Conservation (phyloP, 2,329 filamentous ascomycete genomes). For the Ceratocystis albifundus region DNA sequence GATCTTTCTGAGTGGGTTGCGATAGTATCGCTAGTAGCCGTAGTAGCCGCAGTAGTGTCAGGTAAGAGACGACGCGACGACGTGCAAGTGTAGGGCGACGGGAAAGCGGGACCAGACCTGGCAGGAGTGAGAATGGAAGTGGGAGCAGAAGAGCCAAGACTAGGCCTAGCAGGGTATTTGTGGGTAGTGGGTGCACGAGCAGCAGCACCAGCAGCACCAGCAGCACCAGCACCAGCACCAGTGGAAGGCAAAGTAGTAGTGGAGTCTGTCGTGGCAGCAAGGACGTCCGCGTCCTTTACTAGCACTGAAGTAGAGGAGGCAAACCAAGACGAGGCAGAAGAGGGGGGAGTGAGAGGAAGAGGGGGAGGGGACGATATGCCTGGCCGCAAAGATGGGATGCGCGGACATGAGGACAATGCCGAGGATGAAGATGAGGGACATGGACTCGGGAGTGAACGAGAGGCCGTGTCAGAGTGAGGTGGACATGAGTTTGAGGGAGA, state of each 20-base stretch:
- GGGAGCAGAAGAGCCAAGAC: slow-evolving; percentile 4
- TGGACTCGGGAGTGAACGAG: not conserved
- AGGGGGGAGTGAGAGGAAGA: not conserved
- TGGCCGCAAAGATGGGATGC: slow-evolving; percentile 8
- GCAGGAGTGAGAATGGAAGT: not conserved
- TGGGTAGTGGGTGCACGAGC: slow-evolving; percentile 12
- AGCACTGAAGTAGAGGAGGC: not conserved
- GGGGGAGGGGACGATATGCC: not conserved
- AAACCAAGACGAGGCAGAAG: slow-evolving; percentile 7
- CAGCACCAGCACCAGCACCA: not conserved
- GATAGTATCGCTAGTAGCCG: too few species aligned
- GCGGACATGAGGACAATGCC: slow-evolving; percentile 7
- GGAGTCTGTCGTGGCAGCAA: not conserved
- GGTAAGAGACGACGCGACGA: slow-evolving; percentile 16
- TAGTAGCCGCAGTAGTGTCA: not conserved
- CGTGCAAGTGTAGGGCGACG: slow-evolving; percentile 12
- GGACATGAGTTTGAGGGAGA: not conserved
- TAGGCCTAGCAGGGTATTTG: slow-evolving; percentile 11
- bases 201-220: not conserved
- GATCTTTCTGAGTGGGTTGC: not conserved
- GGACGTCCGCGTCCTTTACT: not conserved
- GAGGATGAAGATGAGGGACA: not conserved
- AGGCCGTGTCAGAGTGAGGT: not conserved
- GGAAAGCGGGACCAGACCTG: not conserved
- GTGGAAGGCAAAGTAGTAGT: not conserved